Percentiles rank a stretch among this genome's conserved stretches.
phyloP scores from a whole-genome alignment of 129 eudicot species.

The Tanacetum coccineum region DNA sequence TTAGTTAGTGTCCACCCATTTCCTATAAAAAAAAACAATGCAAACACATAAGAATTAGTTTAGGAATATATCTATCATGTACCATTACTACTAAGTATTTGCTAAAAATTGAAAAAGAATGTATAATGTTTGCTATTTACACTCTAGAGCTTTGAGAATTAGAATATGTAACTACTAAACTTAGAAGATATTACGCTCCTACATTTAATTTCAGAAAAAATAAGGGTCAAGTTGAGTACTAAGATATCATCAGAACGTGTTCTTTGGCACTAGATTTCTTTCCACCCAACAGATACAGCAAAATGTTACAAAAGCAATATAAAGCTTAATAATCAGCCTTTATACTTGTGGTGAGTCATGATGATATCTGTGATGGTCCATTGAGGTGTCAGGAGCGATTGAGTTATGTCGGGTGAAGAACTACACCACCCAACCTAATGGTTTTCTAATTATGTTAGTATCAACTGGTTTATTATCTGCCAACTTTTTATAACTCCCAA shows the following conservation, averaged over 20 bases:
- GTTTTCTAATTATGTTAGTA: background rate
- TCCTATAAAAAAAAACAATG: too few relatives aligned
- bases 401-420: too few relatives aligned
- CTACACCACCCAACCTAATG: background rate
- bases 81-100: too few relatives aligned
- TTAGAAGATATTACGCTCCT: background rate
- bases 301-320: background rate
- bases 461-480: background rate
- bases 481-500: background rate
- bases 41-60: too few relatives aligned
- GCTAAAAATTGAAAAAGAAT: too few relatives aligned
- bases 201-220: background rate
- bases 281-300: background rate
- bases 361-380: too few relatives aligned
- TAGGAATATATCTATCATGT: too few relatives aligned
- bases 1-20: too few relatives aligned
- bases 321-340: slow-evolving; percentile 4
- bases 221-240: background rate
- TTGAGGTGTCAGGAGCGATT: too few relatives aligned
- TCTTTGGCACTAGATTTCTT: background rate
- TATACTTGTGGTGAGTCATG: too few relatives aligned
- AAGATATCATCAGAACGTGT: background rate
- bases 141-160: background rate
- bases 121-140: background rate
- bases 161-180: background rate